Conservation (phyloP, 352 stramenopile genomes). For the Peronosclerospora sorghi region DNA sequence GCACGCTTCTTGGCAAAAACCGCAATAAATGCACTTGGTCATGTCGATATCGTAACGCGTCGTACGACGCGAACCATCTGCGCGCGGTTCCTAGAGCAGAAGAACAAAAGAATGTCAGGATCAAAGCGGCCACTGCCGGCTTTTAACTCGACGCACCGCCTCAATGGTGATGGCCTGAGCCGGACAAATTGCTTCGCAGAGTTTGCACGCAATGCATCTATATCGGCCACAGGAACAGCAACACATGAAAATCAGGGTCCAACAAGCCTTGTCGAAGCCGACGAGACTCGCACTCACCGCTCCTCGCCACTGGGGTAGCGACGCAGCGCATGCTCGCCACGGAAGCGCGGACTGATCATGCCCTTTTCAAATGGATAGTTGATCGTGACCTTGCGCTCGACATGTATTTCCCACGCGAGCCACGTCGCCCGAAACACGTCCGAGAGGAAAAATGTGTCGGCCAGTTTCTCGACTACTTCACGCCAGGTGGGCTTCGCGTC, state of each 20-base stretch:
- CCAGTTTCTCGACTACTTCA: slow-evolving; percentile 72
- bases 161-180: slow-evolving; percentile 99
- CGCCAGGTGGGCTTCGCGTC: slow-evolving; percentile 51
- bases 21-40: slow-evolving; percentile 99
- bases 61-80: slow-evolving; percentile 96
- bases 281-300: slow-evolving; percentile 46
- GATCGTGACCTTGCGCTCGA: slow-evolving; percentile 93
- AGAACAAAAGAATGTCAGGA: slow-evolving; percentile 2
- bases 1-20: slow-evolving; percentile 93
- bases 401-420: slow-evolving; percentile 71
- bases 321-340: slow-evolving; percentile 96
- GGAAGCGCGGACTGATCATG: slow-evolving; percentile 93
- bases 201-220: slow-evolving; percentile 99
- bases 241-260: slow-evolving; percentile 4
- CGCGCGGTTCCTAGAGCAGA: slow-evolving; percentile 81
- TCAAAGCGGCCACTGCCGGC: not conserved
- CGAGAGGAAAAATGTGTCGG: slow-evolving; percentile 76
- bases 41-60: slow-evolving; percentile 99
- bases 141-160: slow-evolving; percentile 53
- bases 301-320: slow-evolving; percentile 99
- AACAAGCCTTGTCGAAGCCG: not conserved
- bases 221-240: slow-evolving; percentile 1
- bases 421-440: slow-evolving; percentile 73
- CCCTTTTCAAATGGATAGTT: slow-evolving; percentile 99
- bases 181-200: slow-evolving; percentile 99